Percentiles rank a stretch among this genome's conserved stretches.
Conservation (phyloP, 768 basidiomycete species). For the Mycena latifolia region DNA sequence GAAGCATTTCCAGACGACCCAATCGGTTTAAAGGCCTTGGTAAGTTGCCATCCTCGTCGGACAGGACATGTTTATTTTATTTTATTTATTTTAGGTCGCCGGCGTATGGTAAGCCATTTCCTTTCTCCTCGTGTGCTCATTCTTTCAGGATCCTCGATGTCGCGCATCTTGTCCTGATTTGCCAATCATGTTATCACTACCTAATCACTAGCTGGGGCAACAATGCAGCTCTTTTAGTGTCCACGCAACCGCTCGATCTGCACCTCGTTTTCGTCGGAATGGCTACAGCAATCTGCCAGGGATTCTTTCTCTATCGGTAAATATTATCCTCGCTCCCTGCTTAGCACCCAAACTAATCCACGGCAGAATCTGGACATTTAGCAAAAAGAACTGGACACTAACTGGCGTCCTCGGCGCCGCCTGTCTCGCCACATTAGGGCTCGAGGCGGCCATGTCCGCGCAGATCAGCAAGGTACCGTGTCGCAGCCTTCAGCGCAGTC, state of each 20-base stretch:
- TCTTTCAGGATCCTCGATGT: constrained; percentile 28
- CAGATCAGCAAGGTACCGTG: too few species aligned
- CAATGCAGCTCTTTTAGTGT: neutral
- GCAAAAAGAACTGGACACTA: too few species aligned
- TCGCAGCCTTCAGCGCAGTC: too few species aligned
- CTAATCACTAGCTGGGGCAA: constrained; percentile 32
- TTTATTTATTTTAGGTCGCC: neutral
- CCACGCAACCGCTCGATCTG: constrained; percentile 6
- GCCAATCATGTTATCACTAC: constrained; percentile 28
- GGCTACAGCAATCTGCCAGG: constrained; percentile 21
- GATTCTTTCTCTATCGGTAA: constrained; percentile 26
- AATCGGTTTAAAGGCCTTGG: neutral
- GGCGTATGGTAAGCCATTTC: constrained; percentile 10
- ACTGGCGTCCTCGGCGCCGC: too few species aligned
- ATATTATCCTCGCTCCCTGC: neutral
- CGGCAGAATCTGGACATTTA: too few species aligned
- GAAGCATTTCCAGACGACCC: too few species aligned
- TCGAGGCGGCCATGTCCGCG: too few species aligned
- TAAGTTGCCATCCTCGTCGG: constrained; percentile 6
- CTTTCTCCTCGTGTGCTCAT: too few species aligned
- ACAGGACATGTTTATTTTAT: too few species aligned
- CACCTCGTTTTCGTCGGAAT: constrained; percentile 23
- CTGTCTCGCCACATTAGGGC: too few species aligned
- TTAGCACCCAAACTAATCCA: too few species aligned
- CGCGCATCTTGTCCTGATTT: too few species aligned